Conservation (phyloP, 164 flowering plant genomes). For the Taxillus chinensis region DNA sequence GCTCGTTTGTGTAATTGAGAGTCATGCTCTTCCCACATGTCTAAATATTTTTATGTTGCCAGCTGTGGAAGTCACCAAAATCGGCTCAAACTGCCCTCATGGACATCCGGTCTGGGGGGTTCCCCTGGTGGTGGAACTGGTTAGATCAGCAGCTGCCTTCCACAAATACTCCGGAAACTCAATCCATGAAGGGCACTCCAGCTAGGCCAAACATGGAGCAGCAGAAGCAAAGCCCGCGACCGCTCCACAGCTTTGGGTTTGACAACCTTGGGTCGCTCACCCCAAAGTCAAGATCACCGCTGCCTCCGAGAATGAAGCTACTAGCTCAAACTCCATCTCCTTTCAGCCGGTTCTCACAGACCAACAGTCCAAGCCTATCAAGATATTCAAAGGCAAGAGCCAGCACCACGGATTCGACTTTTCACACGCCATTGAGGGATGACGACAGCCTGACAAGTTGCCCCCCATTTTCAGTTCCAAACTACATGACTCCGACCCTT, state of each 20-base stretch:
- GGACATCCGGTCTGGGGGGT: conserved; percentile 48
- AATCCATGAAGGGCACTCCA: conserved; percentile 38
- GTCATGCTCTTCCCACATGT: too few relatives aligned
- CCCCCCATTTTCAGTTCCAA: conserved; percentile 83
- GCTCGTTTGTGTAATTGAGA: too few relatives aligned
- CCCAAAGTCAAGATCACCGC: conserved; percentile 55
- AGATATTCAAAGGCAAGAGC: conserved; percentile 30
- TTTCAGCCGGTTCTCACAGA: conserved; percentile 11
- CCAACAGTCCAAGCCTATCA: conserved; percentile 13
- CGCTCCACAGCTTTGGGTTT: conserved; percentile 19
- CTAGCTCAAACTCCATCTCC: conserved; percentile 14
- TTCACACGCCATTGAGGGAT: conserved; percentile 40
- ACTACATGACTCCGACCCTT: conserved; percentile 79
- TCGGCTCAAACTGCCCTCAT: conserved; percentile 29
- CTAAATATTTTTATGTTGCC: conserved; percentile 3
- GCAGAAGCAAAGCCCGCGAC: conserved; percentile 28
- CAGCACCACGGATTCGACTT: conserved; percentile 27
- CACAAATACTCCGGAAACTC: conserved; percentile 20
- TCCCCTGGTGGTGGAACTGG: conserved; percentile 97
- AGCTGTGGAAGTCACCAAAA: conserved; percentile 54
- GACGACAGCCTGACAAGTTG: conserved; percentile 91
- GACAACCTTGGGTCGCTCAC: conserved; percentile 38
- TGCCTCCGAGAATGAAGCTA: conserved; percentile 21
- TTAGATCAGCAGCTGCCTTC: conserved; percentile 55
- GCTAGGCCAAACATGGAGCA: conserved; percentile 28